Conservation (phyloP, 805 yeast species). For the Maudiozyma barnettii region DNA sequence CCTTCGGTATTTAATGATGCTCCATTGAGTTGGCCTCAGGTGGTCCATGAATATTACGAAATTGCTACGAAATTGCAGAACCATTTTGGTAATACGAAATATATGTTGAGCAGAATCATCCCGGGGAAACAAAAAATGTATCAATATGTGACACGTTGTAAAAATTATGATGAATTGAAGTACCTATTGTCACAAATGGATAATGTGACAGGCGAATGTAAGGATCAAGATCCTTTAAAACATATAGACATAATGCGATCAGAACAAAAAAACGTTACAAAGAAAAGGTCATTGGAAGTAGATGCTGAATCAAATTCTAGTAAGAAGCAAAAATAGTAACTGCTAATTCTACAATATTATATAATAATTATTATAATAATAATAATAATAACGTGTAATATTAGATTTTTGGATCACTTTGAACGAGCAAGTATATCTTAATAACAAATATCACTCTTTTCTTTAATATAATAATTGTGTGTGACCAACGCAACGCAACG, state of each 20-base stretch:
- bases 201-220: not conserved
- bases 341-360: no score
- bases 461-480: no score
- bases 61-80: slow-evolving; percentile 51
- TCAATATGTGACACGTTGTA: slow-evolving; percentile 46
- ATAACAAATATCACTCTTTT: no score
- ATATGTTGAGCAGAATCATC: slow-evolving; percentile 63
- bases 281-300: not conserved
- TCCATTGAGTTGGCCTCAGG: slow-evolving; percentile 43
- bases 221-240: not conserved
- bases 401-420: no score
- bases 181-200: slow-evolving; percentile 9
- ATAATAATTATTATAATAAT: no score
- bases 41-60: slow-evolving; percentile 46
- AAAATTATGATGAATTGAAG: slow-evolving; percentile 41
- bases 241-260: not conserved
- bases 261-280: not conserved
- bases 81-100: slow-evolving; percentile 66
- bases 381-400: no score
- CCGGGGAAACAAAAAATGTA: slow-evolving; percentile 66
- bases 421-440: no score
- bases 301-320: no score
- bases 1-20: slow-evolving; percentile 58
- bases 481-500: no score
- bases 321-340: no score